Percentiles rank a stretch among this genome's conserved stretches.
These are phyloP conservation scores for Rauvolfia tetraphylla DNA, from an alignment of 257 asterid species.

Conservation along the genomic window DNA sequence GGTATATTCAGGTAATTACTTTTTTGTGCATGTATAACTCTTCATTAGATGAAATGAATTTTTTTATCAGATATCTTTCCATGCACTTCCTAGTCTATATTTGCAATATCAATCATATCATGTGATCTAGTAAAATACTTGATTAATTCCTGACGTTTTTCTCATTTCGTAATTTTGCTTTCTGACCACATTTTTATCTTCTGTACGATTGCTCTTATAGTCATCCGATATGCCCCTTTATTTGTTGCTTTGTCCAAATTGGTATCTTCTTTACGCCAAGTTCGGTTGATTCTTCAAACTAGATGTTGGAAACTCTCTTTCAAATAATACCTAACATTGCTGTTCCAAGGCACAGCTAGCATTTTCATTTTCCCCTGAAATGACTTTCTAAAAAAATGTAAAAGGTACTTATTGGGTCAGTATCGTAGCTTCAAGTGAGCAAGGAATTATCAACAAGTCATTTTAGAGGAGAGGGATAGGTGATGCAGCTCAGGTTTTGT, in stretches of 20 bases:
- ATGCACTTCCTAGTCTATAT: background rate
- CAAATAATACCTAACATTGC: background rate
- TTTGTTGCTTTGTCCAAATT: background rate
- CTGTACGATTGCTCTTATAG: background rate
- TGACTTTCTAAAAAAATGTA: background rate
- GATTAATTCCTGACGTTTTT: background rate
- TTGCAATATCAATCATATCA: background rate
- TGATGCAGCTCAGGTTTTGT: background rate
- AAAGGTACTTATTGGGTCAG: no score
- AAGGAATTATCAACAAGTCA: background rate
- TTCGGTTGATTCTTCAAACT: no score
- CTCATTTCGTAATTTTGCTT: background rate
- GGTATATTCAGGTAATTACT: slow-evolving; percentile 67
- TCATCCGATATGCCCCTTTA: background rate
- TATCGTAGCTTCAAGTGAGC: background rate
- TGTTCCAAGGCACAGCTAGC: background rate
- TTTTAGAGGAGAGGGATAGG: background rate
- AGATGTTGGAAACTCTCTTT: no score
- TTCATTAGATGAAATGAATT: background rate
- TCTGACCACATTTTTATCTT: background rate
- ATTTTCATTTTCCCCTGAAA: background rate
- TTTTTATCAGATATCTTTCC: background rate
- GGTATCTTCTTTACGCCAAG: background rate
- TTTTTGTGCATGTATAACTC: background rate
- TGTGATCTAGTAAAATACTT: background rate